Evolutionary conservation across 805 yeast genomes (phyloP).

Genomic region (Cyberlindnera misumaiensis): DNA sequence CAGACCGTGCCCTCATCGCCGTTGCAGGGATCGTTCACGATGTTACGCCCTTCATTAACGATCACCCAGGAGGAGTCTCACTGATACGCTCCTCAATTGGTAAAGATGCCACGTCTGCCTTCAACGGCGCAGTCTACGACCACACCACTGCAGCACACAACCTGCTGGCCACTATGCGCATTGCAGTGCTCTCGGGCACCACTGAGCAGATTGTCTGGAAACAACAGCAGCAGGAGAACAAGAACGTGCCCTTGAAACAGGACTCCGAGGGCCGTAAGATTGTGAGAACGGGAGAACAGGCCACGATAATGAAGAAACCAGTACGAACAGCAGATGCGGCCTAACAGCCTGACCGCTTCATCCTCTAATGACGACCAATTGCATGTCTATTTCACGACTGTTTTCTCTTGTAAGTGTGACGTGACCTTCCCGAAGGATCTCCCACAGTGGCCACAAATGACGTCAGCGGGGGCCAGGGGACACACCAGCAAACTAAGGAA

Average conservation of each 20-base stretch:
- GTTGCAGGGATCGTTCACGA: constrained; percentile 92
- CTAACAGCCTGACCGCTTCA: constrained; percentile 17
- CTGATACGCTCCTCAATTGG: constrained; percentile 78
- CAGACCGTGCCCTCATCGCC: constrained; percentile 61
- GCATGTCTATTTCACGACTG: no score
- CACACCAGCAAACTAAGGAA: no score
- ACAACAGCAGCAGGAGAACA: constrained; percentile 60
- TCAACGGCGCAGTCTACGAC: constrained; percentile 89
- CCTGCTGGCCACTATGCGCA: constrained; percentile 86
- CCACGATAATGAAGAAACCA: constrained; percentile 36
- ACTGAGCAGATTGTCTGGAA: constrained; percentile 81
- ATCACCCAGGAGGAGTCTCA: constrained; percentile 91
- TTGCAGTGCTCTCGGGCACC: constrained; percentile 78
- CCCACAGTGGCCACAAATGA: no score
- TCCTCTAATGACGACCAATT: no score
- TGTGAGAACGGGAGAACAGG: constrained; percentile 57
- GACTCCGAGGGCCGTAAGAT: constrained; percentile 50
- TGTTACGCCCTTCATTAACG: constrained; percentile 81
- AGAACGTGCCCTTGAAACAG: constrained; percentile 48
- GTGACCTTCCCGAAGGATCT: no score
- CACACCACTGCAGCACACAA: constrained; percentile 94
- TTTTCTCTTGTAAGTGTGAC: no score
- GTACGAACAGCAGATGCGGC: constrained; percentile 59
- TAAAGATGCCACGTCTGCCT: constrained; percentile 89
- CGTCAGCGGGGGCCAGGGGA: no score